phyloP scores from a whole-genome alignment of 2,329 filamentous ascomycete genomes.

The Elsinoe ampelina region DNA sequence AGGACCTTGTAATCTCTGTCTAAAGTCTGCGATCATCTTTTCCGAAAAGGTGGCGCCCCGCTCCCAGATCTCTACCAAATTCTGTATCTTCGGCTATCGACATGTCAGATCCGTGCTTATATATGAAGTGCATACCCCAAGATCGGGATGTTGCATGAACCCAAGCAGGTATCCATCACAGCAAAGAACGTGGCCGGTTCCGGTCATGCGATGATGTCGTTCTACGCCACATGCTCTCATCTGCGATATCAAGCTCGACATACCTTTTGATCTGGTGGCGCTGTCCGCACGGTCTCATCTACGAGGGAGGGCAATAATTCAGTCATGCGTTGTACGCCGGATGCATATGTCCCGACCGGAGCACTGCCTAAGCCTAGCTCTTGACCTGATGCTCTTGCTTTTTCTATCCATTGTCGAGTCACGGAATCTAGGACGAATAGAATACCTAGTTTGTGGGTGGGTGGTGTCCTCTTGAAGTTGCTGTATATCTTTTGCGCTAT shows the following conservation, averaged over 20 bases:
- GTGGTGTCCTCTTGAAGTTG: conserved; percentile 89
- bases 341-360: conserved; percentile 84
- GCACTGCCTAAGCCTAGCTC: conserved; percentile 65
- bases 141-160: too few relatives aligned
- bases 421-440: conserved; percentile 99
- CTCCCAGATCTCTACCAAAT: conserved; percentile 96
- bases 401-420: conserved; percentile 96
- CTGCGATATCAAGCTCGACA: conserved; percentile 35
- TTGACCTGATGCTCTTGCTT: conserved; percentile 79
- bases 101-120: conserved; percentile 12
- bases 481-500: conserved; percentile 95
- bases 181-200: too few relatives aligned
- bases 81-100: conserved; percentile 83
- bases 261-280: conserved; percentile 95
- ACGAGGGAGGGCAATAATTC: conserved; percentile 89
- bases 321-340: conserved; percentile 92
- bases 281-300: conserved; percentile 84
- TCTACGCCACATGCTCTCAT: background rate
- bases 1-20: conserved; percentile 61
- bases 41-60: conserved; percentile 84
- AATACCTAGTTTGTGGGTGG: conserved; percentile 95
- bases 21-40: conserved; percentile 71
- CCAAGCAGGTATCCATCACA: too few relatives aligned
- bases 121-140: background rate
- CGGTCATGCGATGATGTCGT: background rate